Conservation (phyloP, 306 rosid genomes). For the Quercus engelmannii region DNA sequence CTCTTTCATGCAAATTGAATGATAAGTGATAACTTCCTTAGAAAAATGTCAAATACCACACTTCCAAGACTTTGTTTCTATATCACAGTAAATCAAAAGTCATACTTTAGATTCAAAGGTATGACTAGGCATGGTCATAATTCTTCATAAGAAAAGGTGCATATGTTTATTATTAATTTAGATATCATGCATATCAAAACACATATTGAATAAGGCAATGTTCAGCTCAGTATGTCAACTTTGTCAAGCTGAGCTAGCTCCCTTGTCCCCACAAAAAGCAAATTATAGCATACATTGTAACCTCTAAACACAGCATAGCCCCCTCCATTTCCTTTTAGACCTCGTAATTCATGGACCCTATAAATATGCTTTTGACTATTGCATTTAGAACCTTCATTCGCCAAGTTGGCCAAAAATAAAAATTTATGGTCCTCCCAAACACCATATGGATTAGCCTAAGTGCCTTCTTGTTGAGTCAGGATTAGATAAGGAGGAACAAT, state of each 20-base stretch:
- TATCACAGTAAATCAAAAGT: no score
- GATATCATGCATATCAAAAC: background rate
- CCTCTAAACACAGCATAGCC: constrained; percentile 30
- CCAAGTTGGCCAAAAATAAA: constrained; percentile 29
- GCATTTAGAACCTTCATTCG: constrained; percentile 1
- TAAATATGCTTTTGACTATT: constrained; percentile 35
- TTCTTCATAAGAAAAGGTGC: background rate
- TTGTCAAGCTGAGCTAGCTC: constrained; percentile 36
- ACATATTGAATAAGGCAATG: background rate
- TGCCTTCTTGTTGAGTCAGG: constrained; percentile 19
- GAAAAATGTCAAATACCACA: no score
- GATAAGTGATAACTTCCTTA: background rate
- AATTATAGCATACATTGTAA: constrained; percentile 44
- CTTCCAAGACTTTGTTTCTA: no score
- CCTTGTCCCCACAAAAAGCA: constrained; percentile 55
- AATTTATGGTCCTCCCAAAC: constrained; percentile 21
- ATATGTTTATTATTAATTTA: background rate
- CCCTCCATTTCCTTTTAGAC: constrained; percentile 38
- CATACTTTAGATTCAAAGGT: background rate
- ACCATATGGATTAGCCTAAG: constrained; percentile 18
- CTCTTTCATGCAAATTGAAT: background rate
- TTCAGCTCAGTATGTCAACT: constrained; percentile 31
- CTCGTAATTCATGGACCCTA: constrained; percentile 32
- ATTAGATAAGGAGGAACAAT: constrained; percentile 60
- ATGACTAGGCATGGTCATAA: background rate